A percentile compares a stretch with the other conserved stretches of the same genome.
phyloP scores from a whole-genome alignment of 2,329 filamentous ascomycete genomes.

The Botrytis paeoniae region DNA sequence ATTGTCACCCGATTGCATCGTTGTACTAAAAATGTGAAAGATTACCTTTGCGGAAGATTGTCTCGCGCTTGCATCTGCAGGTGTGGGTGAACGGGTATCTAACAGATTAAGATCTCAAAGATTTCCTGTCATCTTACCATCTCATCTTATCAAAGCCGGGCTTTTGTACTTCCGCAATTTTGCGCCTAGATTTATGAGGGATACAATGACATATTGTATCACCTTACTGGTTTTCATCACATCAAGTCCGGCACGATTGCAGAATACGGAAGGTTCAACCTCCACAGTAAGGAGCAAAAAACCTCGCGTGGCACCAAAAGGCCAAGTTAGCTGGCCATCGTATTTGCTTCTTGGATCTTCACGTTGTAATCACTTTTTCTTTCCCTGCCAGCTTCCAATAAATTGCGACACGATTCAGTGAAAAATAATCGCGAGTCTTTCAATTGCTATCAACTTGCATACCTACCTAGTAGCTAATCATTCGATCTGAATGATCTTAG shows the following conservation, averaged over 20 bases:
- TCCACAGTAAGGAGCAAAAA: neutral
- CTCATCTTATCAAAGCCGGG: neutral
- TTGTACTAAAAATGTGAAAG: neutral
- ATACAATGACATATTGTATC: constrained; percentile 7
- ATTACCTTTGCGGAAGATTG: neutral
- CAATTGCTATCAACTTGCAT: neutral
- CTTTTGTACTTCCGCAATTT: neutral
- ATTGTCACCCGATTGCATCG: neutral
- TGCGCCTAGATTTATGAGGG: neutral
- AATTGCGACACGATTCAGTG: neutral
- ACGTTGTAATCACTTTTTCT: neutral
- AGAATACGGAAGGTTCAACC: neutral
- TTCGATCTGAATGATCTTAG: neutral
- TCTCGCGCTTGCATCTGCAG: neutral
- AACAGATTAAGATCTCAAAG: constrained; percentile 7
- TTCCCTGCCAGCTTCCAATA: neutral
- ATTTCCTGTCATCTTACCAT: constrained; percentile 6
- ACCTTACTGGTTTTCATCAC: neutral
- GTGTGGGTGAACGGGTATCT: neutral
- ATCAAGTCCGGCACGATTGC: neutral
- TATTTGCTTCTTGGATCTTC: neutral
- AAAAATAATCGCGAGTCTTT: neutral
- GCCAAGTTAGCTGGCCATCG: neutral
- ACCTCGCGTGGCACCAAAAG: neutral
- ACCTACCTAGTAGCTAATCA: neutral